Conservation (phyloP, 768 basidiomycete genomes). For the Mycena latifolia region DNA sequence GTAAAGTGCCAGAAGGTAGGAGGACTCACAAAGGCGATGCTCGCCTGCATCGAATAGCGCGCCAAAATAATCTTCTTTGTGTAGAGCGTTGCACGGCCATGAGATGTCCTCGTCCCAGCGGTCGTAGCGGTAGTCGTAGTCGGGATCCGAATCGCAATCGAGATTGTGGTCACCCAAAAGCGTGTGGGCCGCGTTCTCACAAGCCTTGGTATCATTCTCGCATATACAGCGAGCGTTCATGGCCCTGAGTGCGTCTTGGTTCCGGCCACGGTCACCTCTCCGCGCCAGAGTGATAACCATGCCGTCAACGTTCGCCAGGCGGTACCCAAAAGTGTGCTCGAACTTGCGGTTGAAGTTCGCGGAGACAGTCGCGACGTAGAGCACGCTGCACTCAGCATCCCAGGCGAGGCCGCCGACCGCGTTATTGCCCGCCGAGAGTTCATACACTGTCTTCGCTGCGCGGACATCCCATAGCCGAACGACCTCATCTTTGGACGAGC, state of each 20-base stretch:
- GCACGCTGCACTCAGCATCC: slow-evolving; percentile 43
- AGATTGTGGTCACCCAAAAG: too few relatives aligned
- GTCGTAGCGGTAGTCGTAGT: too few relatives aligned
- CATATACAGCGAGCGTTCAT: too few relatives aligned
- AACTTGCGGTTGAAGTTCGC: slow-evolving; percentile 38
- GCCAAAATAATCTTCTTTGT: slow-evolving; percentile 44
- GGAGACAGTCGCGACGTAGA: slow-evolving; percentile 53
- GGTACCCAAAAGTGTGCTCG: too few relatives aligned
- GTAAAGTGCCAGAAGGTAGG: neutral
- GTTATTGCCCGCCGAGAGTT: slow-evolving; percentile 61
- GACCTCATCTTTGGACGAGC: slow-evolving; percentile 41
- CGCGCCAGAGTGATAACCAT: too few relatives aligned
- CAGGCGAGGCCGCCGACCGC: slow-evolving; percentile 48
- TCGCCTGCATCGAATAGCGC: slow-evolving; percentile 51
- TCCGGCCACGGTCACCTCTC: too few relatives aligned
- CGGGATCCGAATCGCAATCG: too few relatives aligned
- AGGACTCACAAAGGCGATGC: slow-evolving; percentile 48
- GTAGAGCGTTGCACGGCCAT: neutral
- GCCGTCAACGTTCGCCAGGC: too few relatives aligned
- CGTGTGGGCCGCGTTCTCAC: slow-evolving; percentile 40
- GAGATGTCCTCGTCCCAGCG: too few relatives aligned
- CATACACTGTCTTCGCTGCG: slow-evolving; percentile 49
- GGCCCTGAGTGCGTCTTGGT: neutral
- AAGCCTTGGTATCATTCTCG: too few relatives aligned
- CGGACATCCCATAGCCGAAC: slow-evolving; percentile 61